A percentile compares a stretch with the other conserved stretches of the same genome.
phyloP scores from a whole-genome alignment of 306 rosid genomes.

The Gastrolobium bilobum region DNA sequence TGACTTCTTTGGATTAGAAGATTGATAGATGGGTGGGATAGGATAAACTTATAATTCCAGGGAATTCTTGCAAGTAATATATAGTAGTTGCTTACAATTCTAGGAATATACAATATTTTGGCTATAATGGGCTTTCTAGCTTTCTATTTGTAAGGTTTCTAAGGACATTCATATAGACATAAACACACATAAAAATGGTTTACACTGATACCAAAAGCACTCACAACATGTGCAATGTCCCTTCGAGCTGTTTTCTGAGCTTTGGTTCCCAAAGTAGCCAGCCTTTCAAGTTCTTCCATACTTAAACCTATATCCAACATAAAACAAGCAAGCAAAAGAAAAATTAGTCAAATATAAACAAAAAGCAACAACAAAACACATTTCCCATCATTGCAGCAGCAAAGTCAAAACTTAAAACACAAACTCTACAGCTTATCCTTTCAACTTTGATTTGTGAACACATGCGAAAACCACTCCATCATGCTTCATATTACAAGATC shows the following conservation, averaged over 20 bases:
- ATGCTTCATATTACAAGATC: background rate
- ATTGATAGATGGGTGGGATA: background rate
- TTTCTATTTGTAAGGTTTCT: background rate
- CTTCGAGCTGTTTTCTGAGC: conserved; percentile 95
- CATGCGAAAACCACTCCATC: background rate
- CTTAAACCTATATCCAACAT: conserved; percentile 68
- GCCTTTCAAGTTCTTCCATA: conserved; percentile 74
- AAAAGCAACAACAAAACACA: conserved; percentile 15
- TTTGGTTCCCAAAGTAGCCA: conserved; percentile 75
- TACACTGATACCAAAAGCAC: conserved; percentile 49
- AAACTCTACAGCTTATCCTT: conserved; percentile 7
- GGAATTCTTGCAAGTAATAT: conserved; percentile 25
- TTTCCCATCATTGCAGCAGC: conserved; percentile 1
- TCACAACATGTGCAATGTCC: conserved; percentile 91
- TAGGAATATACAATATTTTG: background rate
- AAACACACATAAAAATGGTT: conserved; percentile 23
- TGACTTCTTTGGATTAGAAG: background rate
- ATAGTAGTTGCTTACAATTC: conserved; percentile 1
- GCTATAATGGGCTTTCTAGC: background rate
- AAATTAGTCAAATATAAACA: conserved; percentile 9
- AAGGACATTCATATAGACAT: background rate
- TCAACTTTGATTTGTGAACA: conserved; percentile 21
- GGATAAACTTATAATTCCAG: background rate
- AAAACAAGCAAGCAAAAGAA: conserved; percentile 25
- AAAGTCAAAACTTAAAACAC: conserved; percentile 24